Conservation (phyloP, 805 yeast genomes). For the Candida pseudofarinosa region DNA sequence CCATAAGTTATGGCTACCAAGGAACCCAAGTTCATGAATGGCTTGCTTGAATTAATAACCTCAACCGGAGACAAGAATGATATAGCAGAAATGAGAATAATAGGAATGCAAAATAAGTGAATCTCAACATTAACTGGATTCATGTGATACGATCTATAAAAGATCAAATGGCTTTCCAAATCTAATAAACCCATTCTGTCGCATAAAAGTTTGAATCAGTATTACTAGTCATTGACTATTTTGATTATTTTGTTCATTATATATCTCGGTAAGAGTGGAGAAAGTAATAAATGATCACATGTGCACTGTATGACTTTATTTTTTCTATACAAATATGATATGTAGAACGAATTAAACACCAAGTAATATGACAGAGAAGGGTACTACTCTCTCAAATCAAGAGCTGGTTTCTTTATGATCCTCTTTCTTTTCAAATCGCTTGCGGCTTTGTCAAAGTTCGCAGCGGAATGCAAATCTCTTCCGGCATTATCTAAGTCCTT, state of each 20-base stretch:
- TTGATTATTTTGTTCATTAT: too few relatives aligned
- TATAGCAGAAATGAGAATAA: conserved; percentile 57
- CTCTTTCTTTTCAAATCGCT: conserved; percentile 36
- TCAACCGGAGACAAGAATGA: conserved; percentile 31
- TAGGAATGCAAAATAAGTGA: conserved; percentile 78
- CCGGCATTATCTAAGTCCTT: conserved; percentile 87
- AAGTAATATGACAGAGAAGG: not conserved
- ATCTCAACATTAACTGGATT: conserved; percentile 64
- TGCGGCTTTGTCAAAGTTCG: conserved; percentile 45
- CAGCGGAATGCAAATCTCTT: conserved; percentile 62
- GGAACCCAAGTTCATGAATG: conserved; percentile 45
- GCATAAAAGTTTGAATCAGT: not conserved
- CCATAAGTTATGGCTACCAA: conserved; percentile 46
- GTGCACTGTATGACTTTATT: not conserved
- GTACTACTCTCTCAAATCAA: conserved; percentile 43
- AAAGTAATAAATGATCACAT: not conserved
- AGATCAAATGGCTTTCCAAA: conserved; percentile 34
- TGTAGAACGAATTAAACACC: not conserved
- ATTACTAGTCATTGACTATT: too few relatives aligned
- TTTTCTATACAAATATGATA: not conserved
- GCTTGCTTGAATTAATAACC: conserved; percentile 13
- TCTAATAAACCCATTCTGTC: conserved; percentile 32
- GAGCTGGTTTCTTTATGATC: conserved; percentile 47
- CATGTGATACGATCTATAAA: conserved; percentile 48
- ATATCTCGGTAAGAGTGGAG: too few relatives aligned